phyloP scores from a whole-genome alignment of 2,329 filamentous ascomycete genomes.

The Coleophoma crateriformis region DNA sequence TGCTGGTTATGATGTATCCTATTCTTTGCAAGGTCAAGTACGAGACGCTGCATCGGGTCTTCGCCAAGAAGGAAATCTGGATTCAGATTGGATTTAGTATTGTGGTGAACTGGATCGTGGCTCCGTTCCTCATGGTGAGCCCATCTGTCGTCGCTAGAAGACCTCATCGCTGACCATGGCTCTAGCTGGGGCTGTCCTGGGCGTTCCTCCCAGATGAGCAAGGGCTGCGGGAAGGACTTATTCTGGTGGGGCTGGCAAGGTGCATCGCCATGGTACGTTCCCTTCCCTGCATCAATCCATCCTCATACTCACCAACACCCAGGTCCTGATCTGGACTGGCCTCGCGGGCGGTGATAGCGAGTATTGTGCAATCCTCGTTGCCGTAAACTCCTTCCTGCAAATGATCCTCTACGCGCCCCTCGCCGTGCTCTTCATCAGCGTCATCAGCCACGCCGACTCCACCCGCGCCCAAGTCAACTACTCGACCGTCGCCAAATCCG shows the following conservation, averaged over 20 bases:
- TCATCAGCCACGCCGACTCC: constrained; percentile 52
- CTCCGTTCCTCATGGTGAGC: constrained; percentile 67
- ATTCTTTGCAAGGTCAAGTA: constrained; percentile 83
- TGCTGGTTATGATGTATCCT: constrained; percentile 92
- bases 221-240: constrained; percentile 59
- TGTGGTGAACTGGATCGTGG: constrained; percentile 76
- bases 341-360: constrained; percentile 72
- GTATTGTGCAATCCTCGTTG: constrained; percentile 78
- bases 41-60: constrained; percentile 65
- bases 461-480: constrained; percentile 46
- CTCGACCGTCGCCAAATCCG: constrained; percentile 66
- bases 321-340: constrained; percentile 66
- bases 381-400: constrained; percentile 69
- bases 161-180: neutral
- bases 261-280: constrained; percentile 77
- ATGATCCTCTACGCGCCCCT: constrained; percentile 69
- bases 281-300: neutral
- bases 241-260: constrained; percentile 76
- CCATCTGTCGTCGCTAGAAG: neutral
- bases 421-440: constrained; percentile 58
- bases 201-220: constrained; percentile 56
- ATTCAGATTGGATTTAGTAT: constrained; percentile 74
- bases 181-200: constrained; percentile 57
- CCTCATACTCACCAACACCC: neutral
- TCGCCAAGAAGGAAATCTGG: constrained; percentile 61